phyloP scores from a whole-genome alignment of 2,329 filamentous ascomycete genomes.

The Exophiala bonariae region DNA sequence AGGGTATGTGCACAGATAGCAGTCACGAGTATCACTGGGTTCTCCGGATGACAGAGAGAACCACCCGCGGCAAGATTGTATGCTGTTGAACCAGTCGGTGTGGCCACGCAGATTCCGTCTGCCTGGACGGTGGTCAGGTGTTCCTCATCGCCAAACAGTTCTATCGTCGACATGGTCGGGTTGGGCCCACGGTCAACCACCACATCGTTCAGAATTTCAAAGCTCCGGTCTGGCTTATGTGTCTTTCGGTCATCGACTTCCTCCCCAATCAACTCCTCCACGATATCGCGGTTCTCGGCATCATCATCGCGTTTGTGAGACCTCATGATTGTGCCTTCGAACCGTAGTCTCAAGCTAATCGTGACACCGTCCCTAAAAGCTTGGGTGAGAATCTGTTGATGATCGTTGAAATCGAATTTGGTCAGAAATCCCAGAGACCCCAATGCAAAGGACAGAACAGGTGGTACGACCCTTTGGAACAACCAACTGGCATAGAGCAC shows the following conservation, averaged over 20 bases:
- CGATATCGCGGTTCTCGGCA: conserved; percentile 62
- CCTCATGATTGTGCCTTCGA: conserved; percentile 93
- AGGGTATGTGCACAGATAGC: conserved; percentile 94
- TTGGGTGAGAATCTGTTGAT: conserved; percentile 65
- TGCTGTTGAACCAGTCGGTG: conserved; percentile 89
- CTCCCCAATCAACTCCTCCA: conserved; percentile 87
- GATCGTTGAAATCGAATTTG: conserved; percentile 87
- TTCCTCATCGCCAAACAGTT: conserved; percentile 92
- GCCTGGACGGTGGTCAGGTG: conserved; percentile 93
- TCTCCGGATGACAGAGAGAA: conserved; percentile 91
- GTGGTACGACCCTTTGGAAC: conserved; percentile 92
- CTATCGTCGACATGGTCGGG: conserved; percentile 87
- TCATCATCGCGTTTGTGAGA: conserved; percentile 50
- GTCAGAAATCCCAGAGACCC: conserved; percentile 96
- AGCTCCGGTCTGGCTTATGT: conserved; percentile 79
- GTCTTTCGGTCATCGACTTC: conserved; percentile 82
- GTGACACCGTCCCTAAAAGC: conserved; percentile 83
- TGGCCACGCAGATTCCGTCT: conserved; percentile 90
- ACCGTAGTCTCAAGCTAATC: conserved; percentile 81
- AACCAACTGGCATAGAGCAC: conserved; percentile 96
- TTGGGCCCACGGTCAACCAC: conserved; percentile 93
- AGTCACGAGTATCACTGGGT: conserved; percentile 91
- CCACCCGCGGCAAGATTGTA: conserved; percentile 97
- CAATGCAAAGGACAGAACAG: conserved; percentile 85
- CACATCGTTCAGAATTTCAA: conserved; percentile 94